Base-by-base conservation (phyloP, 78 protist species). In the Dictyostelium intermedium region DNA sequence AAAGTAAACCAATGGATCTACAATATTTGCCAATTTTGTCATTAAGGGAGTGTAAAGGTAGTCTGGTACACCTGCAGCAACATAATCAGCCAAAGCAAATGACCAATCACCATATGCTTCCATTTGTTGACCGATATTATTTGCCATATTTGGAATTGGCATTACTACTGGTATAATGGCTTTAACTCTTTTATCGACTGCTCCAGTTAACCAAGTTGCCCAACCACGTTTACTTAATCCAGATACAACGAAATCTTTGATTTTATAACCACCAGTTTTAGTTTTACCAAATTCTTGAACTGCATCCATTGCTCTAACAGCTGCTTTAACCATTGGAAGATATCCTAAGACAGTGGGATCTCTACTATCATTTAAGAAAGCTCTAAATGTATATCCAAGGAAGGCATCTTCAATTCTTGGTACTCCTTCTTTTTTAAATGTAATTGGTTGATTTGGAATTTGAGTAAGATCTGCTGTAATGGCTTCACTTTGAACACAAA, bases 381-480 rank as follows among this genome's bases (percentile, higher is more conserved):
- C 66, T 56, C 66, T 56, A 23, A 56, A 56, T 34, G 96, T 80
- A 70, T 72, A 93, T 3, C 93, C 96, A 39, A 93, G 80, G 35
- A 82, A 47, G 16, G 37, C 83, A 53, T 93, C 96, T 61, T 93
- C 96, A 50, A 25, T 2, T 27, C 96, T 61, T 27, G 47, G 25
- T 14, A 77, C 41, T 50, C 89, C 89, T 30, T 87, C 93, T 47
- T 45, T 32, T 20, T 18, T 32, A 10, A 86, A 86, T 37, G 56
- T 82, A 72, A 87, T 87, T 76, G 79, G 80, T 76, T 87, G 93
- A 34, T 87, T 87, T 82, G 93, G 93, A 82, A 87, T 82, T 87
- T 87, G 93, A 20, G 56, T 82, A 16, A 87, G 43, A 47, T 73
- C 84, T n/a, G 43, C 84, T 9, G 85, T 72, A 45, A 87, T 70